Percentiles rank a stretch among this genome's conserved stretches.
Conservation (phyloP, 768 basidiomycete species). For the Suillus subalutaceus region DNA sequence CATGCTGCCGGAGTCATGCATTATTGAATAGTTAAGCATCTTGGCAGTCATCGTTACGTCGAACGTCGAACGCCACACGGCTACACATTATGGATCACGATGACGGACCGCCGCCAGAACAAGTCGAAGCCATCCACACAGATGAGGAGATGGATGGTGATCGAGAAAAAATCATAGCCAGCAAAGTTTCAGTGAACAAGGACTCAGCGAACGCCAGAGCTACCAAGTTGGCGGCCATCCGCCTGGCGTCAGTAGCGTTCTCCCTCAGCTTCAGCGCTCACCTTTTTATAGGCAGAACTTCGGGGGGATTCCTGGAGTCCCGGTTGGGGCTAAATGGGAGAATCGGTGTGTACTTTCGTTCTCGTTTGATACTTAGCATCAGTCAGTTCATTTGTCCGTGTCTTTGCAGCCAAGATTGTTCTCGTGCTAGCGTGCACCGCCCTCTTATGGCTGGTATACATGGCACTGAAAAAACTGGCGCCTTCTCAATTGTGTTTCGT, state of each 20-base stretch:
- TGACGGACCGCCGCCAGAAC: background rate
- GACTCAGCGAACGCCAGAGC: background rate
- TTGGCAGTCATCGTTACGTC: background rate
- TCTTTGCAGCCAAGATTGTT: slow-evolving; percentile 15
- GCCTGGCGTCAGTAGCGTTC: slow-evolving; percentile 1
- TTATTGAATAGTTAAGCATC: background rate
- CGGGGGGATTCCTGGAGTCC: slow-evolving; percentile 27
- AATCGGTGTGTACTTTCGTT: slow-evolving; percentile 18
- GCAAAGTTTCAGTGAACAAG: background rate
- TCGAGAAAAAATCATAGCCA: background rate
- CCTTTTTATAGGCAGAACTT: slow-evolving; percentile 21
- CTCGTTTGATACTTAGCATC: background rate
- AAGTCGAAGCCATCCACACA: background rate
- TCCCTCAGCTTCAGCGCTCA: background rate
- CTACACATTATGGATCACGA: background rate
- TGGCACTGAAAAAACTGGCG: slow-evolving; percentile 18
- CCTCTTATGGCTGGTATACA: slow-evolving; percentile 19
- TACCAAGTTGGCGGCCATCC: background rate
- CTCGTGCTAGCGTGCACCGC: slow-evolving; percentile 23
- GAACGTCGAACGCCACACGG: background rate
- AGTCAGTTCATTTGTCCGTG: background rate
- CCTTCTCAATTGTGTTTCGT: slow-evolving; percentile 25
- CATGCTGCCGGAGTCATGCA: background rate
- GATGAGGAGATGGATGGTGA: background rate
- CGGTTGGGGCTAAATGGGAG: slow-evolving; percentile 24